Base-by-base conservation (phyloP, 2,329 filamentous ascomycete genomes). In the Paecilomyces niveus region DNA sequence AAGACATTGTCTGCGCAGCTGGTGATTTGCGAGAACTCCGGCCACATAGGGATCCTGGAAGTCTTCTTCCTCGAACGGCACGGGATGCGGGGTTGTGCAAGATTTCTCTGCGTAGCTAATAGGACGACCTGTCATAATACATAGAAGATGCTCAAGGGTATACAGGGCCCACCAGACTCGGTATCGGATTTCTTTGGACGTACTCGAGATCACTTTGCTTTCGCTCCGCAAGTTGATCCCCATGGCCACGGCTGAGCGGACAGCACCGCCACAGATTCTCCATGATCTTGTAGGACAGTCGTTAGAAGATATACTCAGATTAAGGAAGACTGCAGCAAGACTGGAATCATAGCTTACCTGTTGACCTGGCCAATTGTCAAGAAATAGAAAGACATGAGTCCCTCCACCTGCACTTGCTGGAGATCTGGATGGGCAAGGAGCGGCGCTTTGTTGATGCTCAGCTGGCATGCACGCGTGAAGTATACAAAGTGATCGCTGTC, bases 121-220 rank as follows among this genome's bases (percentile, higher is more conserved):
- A 3, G 75, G 73, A 49, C 77, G 72, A 32, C 77, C 77, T 31
- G 74, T 77, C 67, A 77, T 74, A 60, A 73, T 69, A 57, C 70
- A 74, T 10, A 79, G 67, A 24, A 70, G 67, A 29, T 72, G 72
- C 62, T 78, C 77, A 10, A 78, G 65, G 32, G 69, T 64, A 50
- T 76, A 75, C 2, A 79, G 60, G 15, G 75, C 72, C 73, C 75
- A 78, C 77, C 77, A 79, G 6, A 78, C 70, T 15, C 74, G 68
- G 60, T 76, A 77, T 15, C 76, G 72, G 54, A 70, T 71, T 62
- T 77, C 75, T 58, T 75, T 77, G 6, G 74, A 74, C 5, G 67
- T 61, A 55, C 72, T 67, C 4, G 67, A 64, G 32, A 77, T 64
- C 18, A 64, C 66, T 15, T 62, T 67, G 51, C 70, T 76, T 53